phyloP scores from a whole-genome alignment of 257 asterid species.

The Salvia splendens region DNA sequence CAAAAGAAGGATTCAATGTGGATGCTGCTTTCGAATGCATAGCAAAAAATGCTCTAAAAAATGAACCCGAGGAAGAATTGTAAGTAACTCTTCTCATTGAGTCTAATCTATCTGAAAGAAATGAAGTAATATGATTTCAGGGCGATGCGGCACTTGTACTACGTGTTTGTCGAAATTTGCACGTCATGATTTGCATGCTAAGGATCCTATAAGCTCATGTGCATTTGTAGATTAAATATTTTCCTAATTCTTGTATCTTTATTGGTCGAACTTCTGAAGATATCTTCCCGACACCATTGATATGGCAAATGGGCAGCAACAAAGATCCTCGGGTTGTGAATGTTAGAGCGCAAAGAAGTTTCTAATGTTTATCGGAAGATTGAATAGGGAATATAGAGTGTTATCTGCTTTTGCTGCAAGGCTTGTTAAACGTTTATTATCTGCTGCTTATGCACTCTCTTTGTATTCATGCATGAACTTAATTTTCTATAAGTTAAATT shows the following conservation, averaged over 20 bases:
- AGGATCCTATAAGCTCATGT: background rate
- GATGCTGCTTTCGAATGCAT: constrained; percentile 66
- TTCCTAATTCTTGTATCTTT: background rate
- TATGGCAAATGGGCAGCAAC: constrained; percentile 59
- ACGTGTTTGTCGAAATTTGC: background rate
- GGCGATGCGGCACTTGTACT: too few species aligned
- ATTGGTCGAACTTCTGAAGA: constrained; percentile 9
- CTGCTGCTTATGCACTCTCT: background rate
- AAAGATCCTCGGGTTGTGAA: constrained; percentile 68
- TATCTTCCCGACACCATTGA: constrained; percentile 49
- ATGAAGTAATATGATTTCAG: constrained; percentile 38
- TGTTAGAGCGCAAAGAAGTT: constrained; percentile 30
- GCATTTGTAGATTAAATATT: background rate
- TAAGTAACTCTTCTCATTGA: constrained; percentile 34
- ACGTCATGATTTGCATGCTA: background rate
- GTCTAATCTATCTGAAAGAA: constrained; percentile 28
- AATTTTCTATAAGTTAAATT: background rate
- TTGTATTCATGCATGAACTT: background rate
- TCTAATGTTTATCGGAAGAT: background rate
- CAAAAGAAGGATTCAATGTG: constrained; percentile 65
- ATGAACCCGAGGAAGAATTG: constrained; percentile 63
- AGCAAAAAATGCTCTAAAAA: constrained; percentile 61
- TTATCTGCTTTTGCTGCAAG: constrained; percentile 3
- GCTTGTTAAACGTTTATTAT: background rate
- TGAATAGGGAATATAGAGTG: background rate